Evolutionary conservation across 2,329 filamentous ascomycete species (phyloP).

Genomic region (Claviceps quebecensis): DNA sequence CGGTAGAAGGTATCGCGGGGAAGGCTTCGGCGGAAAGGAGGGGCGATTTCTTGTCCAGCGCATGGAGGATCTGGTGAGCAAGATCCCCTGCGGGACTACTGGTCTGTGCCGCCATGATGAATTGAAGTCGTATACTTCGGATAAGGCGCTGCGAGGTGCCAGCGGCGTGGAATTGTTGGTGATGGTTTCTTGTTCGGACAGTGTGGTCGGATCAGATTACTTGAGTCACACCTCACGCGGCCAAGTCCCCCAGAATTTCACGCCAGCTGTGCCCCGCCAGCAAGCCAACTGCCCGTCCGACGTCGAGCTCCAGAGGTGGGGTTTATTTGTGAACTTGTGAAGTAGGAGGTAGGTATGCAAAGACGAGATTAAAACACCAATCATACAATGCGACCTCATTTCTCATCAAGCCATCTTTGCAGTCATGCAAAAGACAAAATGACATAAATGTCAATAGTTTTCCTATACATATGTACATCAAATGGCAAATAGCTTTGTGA

Average conservation of each 20-base stretch:
- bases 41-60: slow-evolving; percentile 48
- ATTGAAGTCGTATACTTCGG: background rate
- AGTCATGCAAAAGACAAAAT: too few relatives aligned
- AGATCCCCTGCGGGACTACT: slow-evolving; percentile 37
- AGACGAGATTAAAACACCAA: too few relatives aligned
- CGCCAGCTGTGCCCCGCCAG: slow-evolving; percentile 3
- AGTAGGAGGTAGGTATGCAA: too few relatives aligned
- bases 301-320: background rate
- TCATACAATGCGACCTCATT: too few relatives aligned
- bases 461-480: too few relatives aligned
- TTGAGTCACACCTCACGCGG: slow-evolving; percentile 3
- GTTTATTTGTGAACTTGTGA: too few relatives aligned
- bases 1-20: slow-evolving; percentile 48
- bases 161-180: background rate
- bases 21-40: slow-evolving; percentile 58
- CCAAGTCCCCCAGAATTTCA: slow-evolving; percentile 4
- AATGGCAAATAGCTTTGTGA: too few relatives aligned
- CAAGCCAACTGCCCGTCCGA: too few relatives aligned
- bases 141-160: background rate
- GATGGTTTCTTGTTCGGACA: background rate
- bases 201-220: background rate
- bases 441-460: too few relatives aligned
- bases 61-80: slow-evolving; percentile 49
- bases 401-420: too few relatives aligned
- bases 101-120: slow-evolving; percentile 28